These are phyloP conservation scores for Pythium aristosporum DNA, from an alignment of 352 stramenopile species.

Conservation along the genomic window DNA sequence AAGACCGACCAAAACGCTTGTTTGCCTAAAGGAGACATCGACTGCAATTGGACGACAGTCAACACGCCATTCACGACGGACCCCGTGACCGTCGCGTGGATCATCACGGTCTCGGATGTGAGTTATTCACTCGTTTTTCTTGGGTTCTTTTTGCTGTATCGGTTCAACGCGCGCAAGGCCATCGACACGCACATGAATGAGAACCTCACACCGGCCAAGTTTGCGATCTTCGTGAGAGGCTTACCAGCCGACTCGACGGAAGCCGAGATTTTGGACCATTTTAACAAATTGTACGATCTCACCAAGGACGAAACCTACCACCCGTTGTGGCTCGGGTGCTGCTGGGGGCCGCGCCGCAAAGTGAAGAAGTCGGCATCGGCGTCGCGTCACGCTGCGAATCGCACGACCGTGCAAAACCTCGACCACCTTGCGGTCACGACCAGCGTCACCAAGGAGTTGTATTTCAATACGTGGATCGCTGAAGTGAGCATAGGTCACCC, in stretches of 20 bases:
- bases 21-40: constrained; percentile 52
- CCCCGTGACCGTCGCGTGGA: constrained; percentile 63
- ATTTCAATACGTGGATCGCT: constrained; percentile 83
- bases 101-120: constrained; percentile 63
- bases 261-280: constrained; percentile 70
- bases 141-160: constrained; percentile 61
- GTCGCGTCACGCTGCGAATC: constrained; percentile 42
- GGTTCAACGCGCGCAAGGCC: constrained; percentile 35
- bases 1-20: constrained; percentile 43
- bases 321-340: constrained; percentile 62
- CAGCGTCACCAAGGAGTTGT: constrained; percentile 52
- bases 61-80: constrained; percentile 66
- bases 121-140: constrained; percentile 72
- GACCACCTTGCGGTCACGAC: constrained; percentile 54
- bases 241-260: constrained; percentile 65
- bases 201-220: constrained; percentile 81
- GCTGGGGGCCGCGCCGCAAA: constrained; percentile 52
- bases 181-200: constrained; percentile 72
- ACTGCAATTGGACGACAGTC: constrained; percentile 68
- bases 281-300: constrained; percentile 72
- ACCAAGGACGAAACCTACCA: constrained; percentile 62
- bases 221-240: constrained; percentile 72
- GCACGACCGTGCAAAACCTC: constrained; percentile 55
- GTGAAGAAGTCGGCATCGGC: constrained; percentile 46
- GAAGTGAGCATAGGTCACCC: constrained; percentile 82